These are phyloP conservation scores for Akanthomyces dipterigenus DNA, from an alignment of 2,329 filamentous ascomycete genomes.

Conservation along the genomic window DNA sequence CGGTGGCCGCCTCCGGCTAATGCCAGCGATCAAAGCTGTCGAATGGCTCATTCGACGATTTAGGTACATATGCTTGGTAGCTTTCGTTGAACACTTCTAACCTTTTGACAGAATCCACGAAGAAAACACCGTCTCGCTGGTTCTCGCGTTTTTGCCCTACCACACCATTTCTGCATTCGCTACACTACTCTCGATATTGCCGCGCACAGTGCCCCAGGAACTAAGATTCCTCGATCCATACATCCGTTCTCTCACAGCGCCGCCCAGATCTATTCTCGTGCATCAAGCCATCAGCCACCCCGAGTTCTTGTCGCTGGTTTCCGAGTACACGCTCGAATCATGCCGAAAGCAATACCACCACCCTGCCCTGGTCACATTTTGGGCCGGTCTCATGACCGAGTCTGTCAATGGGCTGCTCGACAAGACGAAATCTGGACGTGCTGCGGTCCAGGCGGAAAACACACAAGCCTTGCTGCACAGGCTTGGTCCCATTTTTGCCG, in stretches of 20 bases:
- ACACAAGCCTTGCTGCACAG: conserved; percentile 69
- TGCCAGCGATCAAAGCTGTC: conserved; percentile 81
- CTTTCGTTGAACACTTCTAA: conserved; percentile 4
- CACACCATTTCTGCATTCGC: conserved; percentile 80
- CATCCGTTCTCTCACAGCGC: conserved; percentile 65
- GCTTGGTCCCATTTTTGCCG: conserved; percentile 64
- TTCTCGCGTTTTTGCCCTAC: conserved; percentile 88
- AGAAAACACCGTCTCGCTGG: conserved; percentile 70
- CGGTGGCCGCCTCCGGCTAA: conserved; percentile 69
- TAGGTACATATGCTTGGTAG: conserved; percentile 47
- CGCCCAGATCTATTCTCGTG: conserved; percentile 74
- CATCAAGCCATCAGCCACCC: conserved; percentile 75
- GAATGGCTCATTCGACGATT: conserved; percentile 95
- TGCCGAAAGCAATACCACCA: conserved; percentile 68
- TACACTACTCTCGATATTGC: conserved; percentile 80
- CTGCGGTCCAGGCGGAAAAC: conserved; percentile 69
- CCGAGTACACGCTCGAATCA: conserved; percentile 69
- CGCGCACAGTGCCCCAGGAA: conserved; percentile 62
- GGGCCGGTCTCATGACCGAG: conserved; percentile 83
- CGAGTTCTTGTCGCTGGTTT: conserved; percentile 68
- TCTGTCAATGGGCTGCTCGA: conserved; percentile 79
- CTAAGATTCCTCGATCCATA: conserved; percentile 86
- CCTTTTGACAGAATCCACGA: conserved; percentile 66
- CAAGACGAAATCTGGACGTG: conserved; percentile 65
- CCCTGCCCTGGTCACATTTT: conserved; percentile 75